Base-by-base conservation (phyloP, 495 filamentous ascomycete species). In the Staphylotrichum longicolle region DNA sequence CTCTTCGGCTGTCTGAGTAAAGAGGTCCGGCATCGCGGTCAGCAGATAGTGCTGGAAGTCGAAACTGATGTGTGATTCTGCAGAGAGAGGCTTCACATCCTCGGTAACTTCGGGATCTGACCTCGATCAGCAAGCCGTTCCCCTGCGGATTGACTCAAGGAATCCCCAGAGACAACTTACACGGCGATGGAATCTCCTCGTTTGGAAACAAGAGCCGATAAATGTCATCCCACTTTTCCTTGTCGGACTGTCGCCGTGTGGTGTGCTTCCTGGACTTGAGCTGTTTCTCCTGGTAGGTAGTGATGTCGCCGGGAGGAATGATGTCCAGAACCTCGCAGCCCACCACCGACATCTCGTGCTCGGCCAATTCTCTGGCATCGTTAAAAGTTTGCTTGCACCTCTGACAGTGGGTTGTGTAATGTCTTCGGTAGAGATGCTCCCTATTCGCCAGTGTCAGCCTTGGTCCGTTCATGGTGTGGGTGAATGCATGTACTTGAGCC, bases 191-290 rank as follows among this genome's bases (percentile, higher is more conserved):
- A n/a, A 71, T 56, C 45, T 64, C 44, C 14, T 67, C 66, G 27
- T 59, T 44, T 5, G 71, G 71, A 42, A 74, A 72, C 3, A 74
- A 60, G 7, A 70, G 64, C 5, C 52, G 57, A 56, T 72, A 74
- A 1, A 74, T 67, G 14, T 74, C 71, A 14, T 34, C 47, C 71
- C 71, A 74, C 20, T 72, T 72, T 6, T 72, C 69, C 14, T 67
- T 61, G 20, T 72, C 69, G 2, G 54, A 64, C 37, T 67, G 67
- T 7, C 55, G 59, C 11, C 61, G 59, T 8, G 62, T 35, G 4
- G 59, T 59, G 56, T 70, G 58, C 46, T 67, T 70, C 53, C 63
- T 66, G 2, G 68, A 67, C 45, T 68, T 72, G 14, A 72, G 48
- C 54, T 67, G 64, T 35, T 64, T 65, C 41, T 72, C 68, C 42